Evolutionary conservation across 1,284 basidiomycete genomes (phyloP), one percentile per base, ranked within the genome.

Genomic region (Ceratobasidium sp.): DNA sequence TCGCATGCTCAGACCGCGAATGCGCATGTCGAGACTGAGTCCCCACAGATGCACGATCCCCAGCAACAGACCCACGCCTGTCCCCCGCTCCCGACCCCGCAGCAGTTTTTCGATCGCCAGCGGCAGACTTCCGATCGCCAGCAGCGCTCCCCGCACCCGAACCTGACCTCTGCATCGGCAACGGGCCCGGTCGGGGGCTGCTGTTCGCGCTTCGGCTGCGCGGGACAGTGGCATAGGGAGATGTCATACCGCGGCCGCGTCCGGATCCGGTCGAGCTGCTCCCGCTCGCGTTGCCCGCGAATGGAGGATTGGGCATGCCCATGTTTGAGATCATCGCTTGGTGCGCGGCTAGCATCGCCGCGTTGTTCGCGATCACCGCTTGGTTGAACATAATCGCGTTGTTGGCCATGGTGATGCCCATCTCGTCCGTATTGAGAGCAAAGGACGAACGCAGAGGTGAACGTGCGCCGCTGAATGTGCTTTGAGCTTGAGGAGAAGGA

Each of bases 381-480:
- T 71, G 52, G 66, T 54, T 52, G 52, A 40, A 48, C 48, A 56
- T 68, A 26, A 56, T 68, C 28, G 64, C 42, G 66, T 68, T 68
- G 66, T 52, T 68, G 28, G 28, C 70, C 40, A 73, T 40, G n/a
- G 20, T 46, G 42, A 40, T 13, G 10, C 57, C 57, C 50, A 62
- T 62, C 38, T 73, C 70, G 46, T 73, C 70, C 26, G 23, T 38
- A 44, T 23, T 38, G 28, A 71, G 56, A 61, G 57, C 70, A 62
- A 73, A 73, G 6, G 70, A 73, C 40, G 57, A 42, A 28, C 70
- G 56, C 28, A 73, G 54, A 2, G 70, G 70, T n/a, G 70, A 73
- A 33, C 68, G 68, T 38, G 54, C 50, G 40, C 59, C 23, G 38
- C 33, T 62, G 17, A 62, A 62, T 17, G 33, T 15, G 59, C 33